Evolutionary conservation across 495 filamentous ascomycete genomes (phyloP), one percentile per base, ranked within the genome.

Genomic region (Penicillium goetzii): DNA sequence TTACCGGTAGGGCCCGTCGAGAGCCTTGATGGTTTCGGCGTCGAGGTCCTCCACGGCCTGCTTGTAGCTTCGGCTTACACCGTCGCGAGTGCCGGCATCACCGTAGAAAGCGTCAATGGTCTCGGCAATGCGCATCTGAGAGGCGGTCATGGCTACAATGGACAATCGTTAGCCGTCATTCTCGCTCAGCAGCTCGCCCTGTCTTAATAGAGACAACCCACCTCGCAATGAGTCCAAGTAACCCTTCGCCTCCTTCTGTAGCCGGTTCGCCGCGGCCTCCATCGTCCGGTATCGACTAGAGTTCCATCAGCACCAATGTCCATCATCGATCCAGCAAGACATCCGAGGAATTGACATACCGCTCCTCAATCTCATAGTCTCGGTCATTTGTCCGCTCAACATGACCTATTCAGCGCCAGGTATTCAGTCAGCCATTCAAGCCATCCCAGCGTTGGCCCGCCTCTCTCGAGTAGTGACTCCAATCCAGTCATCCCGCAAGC

Each of bases 91-190:
- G 33, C 96, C 96, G 0, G 93, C 91, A 63, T 99, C 95, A 30
- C 95, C 95, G 79, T 99, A 99, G 78, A 99, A 99, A 17, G 95
- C 96, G 74, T 99, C 95, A 76, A 99, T 99, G 12, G 95, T 99
- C 75, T 99, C 95, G 43, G 95, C 95, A 73, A 99, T 99, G 63
- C 96, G 90, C 95, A 99, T 98, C 74, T 99, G 95, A 38, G 94
- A 97, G 3, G 95, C 94, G 30, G 95, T 99, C 95, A 99, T 99
- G 40, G 95, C 95, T 96, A 54, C 17, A 55, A 36, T 10, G 10
- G 25, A 53, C 19, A 53, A 57, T 59, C 34, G 38, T 32, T n/a
- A 49, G 51, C 41, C 14, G 47, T 33, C 11, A 36, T 41, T 11
- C 26, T 34, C 26, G 4, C 28, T 21, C 53, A 43, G 26, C 17